Evolutionary conservation across 345 rosid species (phyloP).

Genomic region (Arabidopsis arenosa): DNA sequence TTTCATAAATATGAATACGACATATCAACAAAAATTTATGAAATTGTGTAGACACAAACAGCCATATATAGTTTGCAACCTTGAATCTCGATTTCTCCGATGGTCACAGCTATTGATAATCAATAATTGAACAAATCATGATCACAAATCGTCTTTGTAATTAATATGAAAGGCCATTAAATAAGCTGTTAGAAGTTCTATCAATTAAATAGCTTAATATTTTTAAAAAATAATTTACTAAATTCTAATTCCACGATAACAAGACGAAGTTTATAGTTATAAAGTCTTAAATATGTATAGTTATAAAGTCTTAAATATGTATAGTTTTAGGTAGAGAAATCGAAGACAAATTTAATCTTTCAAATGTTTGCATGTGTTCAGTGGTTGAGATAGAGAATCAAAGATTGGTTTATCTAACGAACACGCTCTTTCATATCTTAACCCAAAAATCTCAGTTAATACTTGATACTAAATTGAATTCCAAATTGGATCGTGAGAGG

Average conservation of each 20-base stretch:
- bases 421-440: slow-evolving; percentile 11
- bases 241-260: background rate
- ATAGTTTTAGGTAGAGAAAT: slow-evolving; percentile 34
- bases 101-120: background rate
- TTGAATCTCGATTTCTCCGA: slow-evolving; percentile 31
- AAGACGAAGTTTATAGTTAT: background rate
- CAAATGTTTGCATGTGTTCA: slow-evolving; percentile 29
- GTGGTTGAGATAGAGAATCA: slow-evolving; percentile 41
- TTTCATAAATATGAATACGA: slow-evolving; percentile 33
- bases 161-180: background rate
- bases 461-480: no score
- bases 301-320: slow-evolving; percentile 21
- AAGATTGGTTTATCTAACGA: slow-evolving; percentile 35
- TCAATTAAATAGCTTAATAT: background rate
- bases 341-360: slow-evolving; percentile 9
- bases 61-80: slow-evolving; percentile 18
- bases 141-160: background rate
- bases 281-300: slow-evolving; percentile 12
- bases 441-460: no score
- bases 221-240: background rate
- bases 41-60: slow-evolving; percentile 13
- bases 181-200: background rate
- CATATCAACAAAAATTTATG: slow-evolving; percentile 18
- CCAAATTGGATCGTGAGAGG: no score
- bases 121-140: background rate